A percentile compares a stretch with the other conserved stretches of the same genome.
Evolutionary conservation across 1,139 yeast species (phyloP).

Genomic region (Magnusiomyces ingens): DNA sequence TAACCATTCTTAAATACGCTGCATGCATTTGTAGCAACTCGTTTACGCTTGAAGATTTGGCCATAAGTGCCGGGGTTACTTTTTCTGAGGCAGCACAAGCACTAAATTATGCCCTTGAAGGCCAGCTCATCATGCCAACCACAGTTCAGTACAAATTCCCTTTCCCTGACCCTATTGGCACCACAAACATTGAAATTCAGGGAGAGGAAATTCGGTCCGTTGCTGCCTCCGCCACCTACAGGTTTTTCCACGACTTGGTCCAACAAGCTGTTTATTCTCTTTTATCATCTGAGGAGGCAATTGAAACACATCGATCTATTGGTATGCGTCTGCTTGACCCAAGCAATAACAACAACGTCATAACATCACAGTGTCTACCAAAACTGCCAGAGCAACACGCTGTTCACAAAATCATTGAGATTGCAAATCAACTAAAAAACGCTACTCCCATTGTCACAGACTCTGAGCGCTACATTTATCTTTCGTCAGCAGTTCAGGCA

Average conservation of each 20-base stretch:
- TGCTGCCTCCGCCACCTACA: conserved; percentile 36
- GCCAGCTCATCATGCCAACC: conserved; percentile 37
- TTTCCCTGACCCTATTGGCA: conserved; percentile 36
- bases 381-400: conserved; percentile 15
- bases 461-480: conserved; percentile 22
- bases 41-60: conserved; percentile 42
- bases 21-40: conserved; percentile 41
- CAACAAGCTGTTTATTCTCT: conserved; percentile 36
- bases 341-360: not conserved
- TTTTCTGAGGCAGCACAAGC: conserved; percentile 30
- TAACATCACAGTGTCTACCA: not conserved
- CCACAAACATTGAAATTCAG: conserved; percentile 37
- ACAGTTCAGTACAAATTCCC: conserved; percentile 46
- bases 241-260: conserved; percentile 34
- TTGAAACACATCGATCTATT: conserved; percentile 37
- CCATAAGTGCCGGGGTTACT: conserved; percentile 37
- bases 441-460: conserved; percentile 27
- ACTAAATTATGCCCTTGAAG: conserved; percentile 36
- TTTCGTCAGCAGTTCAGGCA: conserved; percentile 25
- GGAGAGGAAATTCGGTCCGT: conserved; percentile 37
- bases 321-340: conserved; percentile 39
- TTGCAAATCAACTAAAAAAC: conserved; percentile 27
- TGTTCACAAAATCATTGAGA: conserved; percentile 25
- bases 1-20: conserved; percentile 38
- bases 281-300: conserved; percentile 29